Conservation (phyloP, 1,284 basidiomycete species). For the Heterobasidion occidentale region DNA sequence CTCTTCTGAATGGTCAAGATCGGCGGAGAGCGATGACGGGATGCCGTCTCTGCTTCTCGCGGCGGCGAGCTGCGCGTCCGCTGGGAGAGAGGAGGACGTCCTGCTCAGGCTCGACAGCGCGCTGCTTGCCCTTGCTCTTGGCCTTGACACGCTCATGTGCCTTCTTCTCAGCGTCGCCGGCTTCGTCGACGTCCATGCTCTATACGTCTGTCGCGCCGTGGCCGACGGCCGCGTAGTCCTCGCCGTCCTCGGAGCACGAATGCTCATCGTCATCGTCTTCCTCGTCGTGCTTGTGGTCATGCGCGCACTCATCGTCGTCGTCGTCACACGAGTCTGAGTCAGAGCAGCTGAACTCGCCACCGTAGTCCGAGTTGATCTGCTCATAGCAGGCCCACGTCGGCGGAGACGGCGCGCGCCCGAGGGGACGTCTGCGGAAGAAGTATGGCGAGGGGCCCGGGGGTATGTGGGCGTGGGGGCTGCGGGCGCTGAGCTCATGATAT, state of each 20-base stretch:
- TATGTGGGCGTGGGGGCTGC: constrained; percentile 8
- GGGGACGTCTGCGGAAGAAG: constrained; percentile 54
- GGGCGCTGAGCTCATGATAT: no score
- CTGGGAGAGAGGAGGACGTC: constrained; percentile 14
- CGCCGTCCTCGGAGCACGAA: constrained; percentile 67
- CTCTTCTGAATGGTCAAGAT: constrained; percentile 78
- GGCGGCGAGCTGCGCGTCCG: constrained; percentile 15
- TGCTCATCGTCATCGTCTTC: constrained; percentile 36
- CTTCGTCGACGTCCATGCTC: constrained; percentile 50
- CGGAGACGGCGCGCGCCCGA: constrained; percentile 71
- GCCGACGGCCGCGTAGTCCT: constrained; percentile 39
- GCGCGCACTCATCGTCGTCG: constrained; percentile 45
- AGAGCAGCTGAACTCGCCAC: constrained; percentile 30
- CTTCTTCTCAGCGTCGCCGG: constrained; percentile 35
- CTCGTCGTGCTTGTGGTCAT: constrained; percentile 41
- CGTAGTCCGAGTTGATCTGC: constrained; percentile 61
- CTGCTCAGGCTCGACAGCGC: constrained; percentile 55
- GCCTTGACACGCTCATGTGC: constrained; percentile 20
- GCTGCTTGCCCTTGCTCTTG: constrained; percentile 68
- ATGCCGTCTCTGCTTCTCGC: constrained; percentile 43
- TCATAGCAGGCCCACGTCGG: constrained; percentile 83
- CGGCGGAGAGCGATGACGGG: constrained; percentile 54
- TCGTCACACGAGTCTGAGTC: constrained; percentile 46
- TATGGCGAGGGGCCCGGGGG: constrained; percentile 29
- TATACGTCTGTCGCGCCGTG: constrained; percentile 33